Base-by-base conservation (phyloP, 768 basidiomycete genomes). In the Gyrodon lividus region DNA sequence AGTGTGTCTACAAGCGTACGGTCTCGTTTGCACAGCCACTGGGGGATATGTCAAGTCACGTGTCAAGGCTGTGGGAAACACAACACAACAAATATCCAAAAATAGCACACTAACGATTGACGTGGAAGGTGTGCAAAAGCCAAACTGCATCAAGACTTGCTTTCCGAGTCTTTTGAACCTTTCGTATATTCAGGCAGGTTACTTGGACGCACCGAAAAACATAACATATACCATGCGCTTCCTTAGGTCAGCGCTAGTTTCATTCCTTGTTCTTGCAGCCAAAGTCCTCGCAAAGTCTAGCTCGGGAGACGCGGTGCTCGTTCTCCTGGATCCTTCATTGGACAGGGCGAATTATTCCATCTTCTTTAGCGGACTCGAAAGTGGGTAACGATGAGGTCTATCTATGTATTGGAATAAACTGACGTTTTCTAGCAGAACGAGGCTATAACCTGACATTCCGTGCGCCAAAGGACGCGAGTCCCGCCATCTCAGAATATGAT, bases 361-460 rank as follows among this genome's bases (percentile, higher is more conserved):
- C 61, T 96, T 97, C 79, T 95, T 92, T 70, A 69, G 78, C 48
- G 84, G 83, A 16, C 74, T 98, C 43, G 77, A 81, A 74, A 81
- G 94, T 95, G 48, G 43, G 77, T 64, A 41, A 20, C 37, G 10
- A 35, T 16, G 17, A 16, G 7, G 1, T 16, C 6, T 19, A 4
- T 48, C 3, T 6, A 5, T 14, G 6, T 34, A 5, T 8, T 16
- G 2, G n/a, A 44, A 12, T 5, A 37, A 42, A 6, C 23, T 58
- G 52, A 46, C 47, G 41, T 33, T 43, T 22, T 26, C 51, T 31
- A 31, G 9, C 61, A 95, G 91, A 82, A 43, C 76, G 83, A 54
- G 96, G 96, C 8, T 97, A 89, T 70, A 76, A 89, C 45, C 73
- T 98, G 41, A 93, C 89, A 0, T 93, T 95, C 76, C 86, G 94